phyloP scores from a whole-genome alignment of 176 grass and related monocot genomes.

The sorghum (Sorghum bicolor) region DNA sequence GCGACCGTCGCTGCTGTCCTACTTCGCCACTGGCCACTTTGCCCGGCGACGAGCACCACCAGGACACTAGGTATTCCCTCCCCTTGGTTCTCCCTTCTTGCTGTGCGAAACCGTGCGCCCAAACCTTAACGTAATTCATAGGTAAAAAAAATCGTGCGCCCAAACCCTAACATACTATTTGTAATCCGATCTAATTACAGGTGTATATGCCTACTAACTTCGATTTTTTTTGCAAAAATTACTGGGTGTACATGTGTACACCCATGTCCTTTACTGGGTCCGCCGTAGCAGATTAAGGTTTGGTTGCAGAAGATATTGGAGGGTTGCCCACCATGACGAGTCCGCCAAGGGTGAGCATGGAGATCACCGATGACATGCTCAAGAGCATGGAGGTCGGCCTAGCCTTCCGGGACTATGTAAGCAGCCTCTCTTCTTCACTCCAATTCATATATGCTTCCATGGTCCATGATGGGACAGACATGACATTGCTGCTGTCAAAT shows the following conservation, averaged over 20 bases:
- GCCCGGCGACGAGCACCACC: too few relatives aligned
- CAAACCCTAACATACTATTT: too few relatives aligned
- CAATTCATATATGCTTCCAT: not conserved
- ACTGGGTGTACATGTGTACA: not conserved
- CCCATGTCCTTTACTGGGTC: not conserved
- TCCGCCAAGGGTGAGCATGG: conserved; percentile 57
- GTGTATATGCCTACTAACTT: too few relatives aligned
- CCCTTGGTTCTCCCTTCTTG: too few relatives aligned
- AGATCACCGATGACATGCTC: conserved; percentile 85
- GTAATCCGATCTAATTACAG: too few relatives aligned
- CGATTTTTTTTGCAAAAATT: too few relatives aligned
- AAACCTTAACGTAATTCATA: too few relatives aligned
- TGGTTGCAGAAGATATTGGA: not conserved
- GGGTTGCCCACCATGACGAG: not conserved
- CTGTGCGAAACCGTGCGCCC: too few relatives aligned
- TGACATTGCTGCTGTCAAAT: not conserved
- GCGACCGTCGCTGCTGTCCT: too few relatives aligned
- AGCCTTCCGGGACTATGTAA: conserved; percentile 94
- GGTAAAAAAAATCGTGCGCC: too few relatives aligned
- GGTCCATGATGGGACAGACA: not conserved
- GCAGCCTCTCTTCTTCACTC: not conserved
- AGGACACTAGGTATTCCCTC: too few relatives aligned
- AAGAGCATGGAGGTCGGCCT: conserved; percentile 98
- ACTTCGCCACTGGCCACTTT: too few relatives aligned
- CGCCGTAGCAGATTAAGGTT: not conserved